Percentiles rank a stretch among this genome's conserved stretches.
Conservation (phyloP, 257 asterid species). For the Scutellaria galericulata region DNA sequence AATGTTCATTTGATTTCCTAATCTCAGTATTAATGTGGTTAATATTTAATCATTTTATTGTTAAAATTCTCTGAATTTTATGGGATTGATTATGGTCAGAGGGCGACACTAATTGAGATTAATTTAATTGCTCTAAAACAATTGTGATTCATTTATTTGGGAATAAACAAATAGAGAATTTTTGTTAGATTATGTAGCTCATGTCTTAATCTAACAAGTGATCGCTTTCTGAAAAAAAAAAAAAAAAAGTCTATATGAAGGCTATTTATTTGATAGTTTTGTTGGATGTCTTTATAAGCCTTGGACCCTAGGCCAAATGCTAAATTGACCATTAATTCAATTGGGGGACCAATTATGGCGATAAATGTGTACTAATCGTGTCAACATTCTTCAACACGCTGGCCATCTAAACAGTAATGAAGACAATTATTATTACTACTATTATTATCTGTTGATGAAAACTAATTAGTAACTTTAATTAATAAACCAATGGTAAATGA, state of each 20-base stretch:
- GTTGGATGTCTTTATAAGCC: not conserved
- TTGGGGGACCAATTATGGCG: not conserved
- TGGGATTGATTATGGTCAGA: slow-evolving; percentile 4
- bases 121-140: no score
- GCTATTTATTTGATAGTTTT: not conserved
- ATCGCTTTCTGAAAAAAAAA: slow-evolving; percentile 4
- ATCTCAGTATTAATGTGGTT: not conserved
- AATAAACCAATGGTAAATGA: not conserved
- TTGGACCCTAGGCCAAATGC: not conserved
- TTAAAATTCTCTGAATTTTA: not conserved
- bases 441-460: no score
- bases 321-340: not conserved
- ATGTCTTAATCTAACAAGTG: not conserved
- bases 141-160: not conserved
- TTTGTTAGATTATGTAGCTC: not conserved
- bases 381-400: not conserved
- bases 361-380: not conserved
- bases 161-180: not conserved
- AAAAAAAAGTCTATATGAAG: not conserved
- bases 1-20: not conserved
- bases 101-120: not conserved
- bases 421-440: no score
- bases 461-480: no score
- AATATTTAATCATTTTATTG: not conserved
- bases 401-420: no score